These are phyloP conservation scores for Cymbidium sinense DNA, from an alignment of 106 monocot genomes.

Conservation along the genomic window DNA sequence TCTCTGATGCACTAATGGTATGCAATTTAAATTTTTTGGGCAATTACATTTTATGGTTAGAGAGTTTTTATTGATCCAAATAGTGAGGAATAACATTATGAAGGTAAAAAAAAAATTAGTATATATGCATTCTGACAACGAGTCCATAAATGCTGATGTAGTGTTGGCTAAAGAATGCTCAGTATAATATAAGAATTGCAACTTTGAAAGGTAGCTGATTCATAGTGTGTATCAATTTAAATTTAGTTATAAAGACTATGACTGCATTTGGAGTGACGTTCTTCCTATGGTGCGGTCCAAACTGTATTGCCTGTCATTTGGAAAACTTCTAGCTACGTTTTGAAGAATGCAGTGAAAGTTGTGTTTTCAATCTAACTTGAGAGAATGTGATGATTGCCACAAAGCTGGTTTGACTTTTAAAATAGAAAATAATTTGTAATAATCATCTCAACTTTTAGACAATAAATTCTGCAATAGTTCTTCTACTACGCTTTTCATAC, in stretches of 20 bases:
- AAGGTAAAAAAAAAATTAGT: not conserved
- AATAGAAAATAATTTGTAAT: too few relatives aligned
- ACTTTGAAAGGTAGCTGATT: not conserved
- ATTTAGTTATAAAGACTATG: not conserved
- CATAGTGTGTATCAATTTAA: not conserved
- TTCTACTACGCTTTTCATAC: too few relatives aligned
- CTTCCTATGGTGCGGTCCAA: not conserved
- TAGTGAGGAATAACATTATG: not conserved
- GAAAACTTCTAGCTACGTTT: too few relatives aligned
- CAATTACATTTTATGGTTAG: not conserved
- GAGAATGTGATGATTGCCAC: too few relatives aligned
- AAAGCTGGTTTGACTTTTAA: too few relatives aligned
- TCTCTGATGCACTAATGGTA: conserved; percentile 82
- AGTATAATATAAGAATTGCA: not conserved
- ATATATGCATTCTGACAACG: not conserved
- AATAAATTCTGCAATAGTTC: too few relatives aligned
- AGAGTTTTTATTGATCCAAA: not conserved
- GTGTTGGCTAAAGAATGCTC: not conserved
- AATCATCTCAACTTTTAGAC: too few relatives aligned
- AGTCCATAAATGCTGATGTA: not conserved
- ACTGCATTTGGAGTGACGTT: too few relatives aligned
- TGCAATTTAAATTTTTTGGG: conserved; percentile 7
- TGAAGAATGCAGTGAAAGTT: too few relatives aligned
- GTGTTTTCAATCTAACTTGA: too few relatives aligned
- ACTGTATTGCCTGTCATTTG: too few relatives aligned